A percentile compares a stretch with the other conserved stretches of the same genome.
Conservation (phyloP, 1,284 basidiomycete genomes). For the Neolentinus lepideus region DNA sequence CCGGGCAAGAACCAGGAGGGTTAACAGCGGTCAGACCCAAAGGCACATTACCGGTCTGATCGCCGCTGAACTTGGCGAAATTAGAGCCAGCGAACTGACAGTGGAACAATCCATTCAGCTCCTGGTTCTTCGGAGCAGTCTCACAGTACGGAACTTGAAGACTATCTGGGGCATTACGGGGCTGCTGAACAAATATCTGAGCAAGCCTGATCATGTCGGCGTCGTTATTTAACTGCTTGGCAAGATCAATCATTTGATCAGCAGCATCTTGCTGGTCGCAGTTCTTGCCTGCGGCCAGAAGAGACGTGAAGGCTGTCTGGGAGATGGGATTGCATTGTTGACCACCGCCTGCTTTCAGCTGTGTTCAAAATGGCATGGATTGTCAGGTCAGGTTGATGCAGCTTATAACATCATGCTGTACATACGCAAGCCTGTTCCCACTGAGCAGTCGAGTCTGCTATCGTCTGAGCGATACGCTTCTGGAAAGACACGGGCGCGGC, state of each 20-base stretch:
- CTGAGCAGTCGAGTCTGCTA: slow-evolving; percentile 26
- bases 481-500: slow-evolving; percentile 17
- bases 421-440: slow-evolving; percentile 34
- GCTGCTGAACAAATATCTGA: slow-evolving; percentile 57
- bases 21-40: slow-evolving; percentile 25
- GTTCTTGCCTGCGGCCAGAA: slow-evolving; percentile 43
- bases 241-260: slow-evolving; percentile 53
- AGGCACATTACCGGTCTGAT: slow-evolving; percentile 28
- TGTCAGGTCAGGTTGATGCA: not conserved
- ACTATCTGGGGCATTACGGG: slow-evolving; percentile 30
- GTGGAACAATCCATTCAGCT: slow-evolving; percentile 35
- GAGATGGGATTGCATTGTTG: slow-evolving; percentile 47
- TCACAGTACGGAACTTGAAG: slow-evolving; percentile 32
- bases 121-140: slow-evolving; percentile 28
- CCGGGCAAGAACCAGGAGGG: slow-evolving; percentile 33
- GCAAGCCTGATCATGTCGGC: slow-evolving; percentile 49
- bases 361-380: not conserved
- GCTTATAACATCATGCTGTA: slow-evolving; percentile 4
- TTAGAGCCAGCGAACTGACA: slow-evolving; percentile 31
- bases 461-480: slow-evolving; percentile 36
- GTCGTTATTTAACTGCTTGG: slow-evolving; percentile 47
- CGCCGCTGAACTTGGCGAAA: slow-evolving; percentile 25
- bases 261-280: slow-evolving; percentile 60
- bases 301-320: slow-evolving; percentile 42
- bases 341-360: slow-evolving; percentile 43